Base-by-base conservation (phyloP, 169 alveolate genomes). In the Eimeria sp. region DNA sequence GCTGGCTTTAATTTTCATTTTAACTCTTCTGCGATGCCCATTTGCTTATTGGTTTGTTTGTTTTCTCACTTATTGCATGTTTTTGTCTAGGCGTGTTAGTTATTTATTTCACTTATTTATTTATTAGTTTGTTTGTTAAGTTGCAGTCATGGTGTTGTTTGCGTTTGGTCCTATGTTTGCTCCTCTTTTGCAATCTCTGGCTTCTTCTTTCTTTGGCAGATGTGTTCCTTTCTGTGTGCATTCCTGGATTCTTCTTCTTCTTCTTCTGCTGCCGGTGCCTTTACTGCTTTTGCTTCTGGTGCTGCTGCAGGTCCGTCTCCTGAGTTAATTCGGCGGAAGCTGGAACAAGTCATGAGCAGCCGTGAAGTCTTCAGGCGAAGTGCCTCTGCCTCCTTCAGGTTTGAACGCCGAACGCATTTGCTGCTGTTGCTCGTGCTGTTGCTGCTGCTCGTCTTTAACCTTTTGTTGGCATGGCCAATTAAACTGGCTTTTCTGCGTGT, bases 381-480 rank as follows among this genome's bases (percentile, higher is more conserved):
- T 49, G 95, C 95, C 65, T 3, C 78, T 16, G 95, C 95, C 51
- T 90, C 95, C 27, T 90, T 90, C 80, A 22, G 45, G 95, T 90
- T 18, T 11, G 87, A 5, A 34, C 40, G 40, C 40, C 40, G 40
- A 30, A 43, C 40, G 47, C 40, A 47, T 54, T 54, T 54, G 61
- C 61, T 54, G 61, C 61, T 54, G 61, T 14, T 54, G 61, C 16
- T 54, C 16, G 16, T 34, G 40, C 40, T 34, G 40, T 34, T 34
- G 40, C 40, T 34, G 40, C 40, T 34, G 40, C 40, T 34, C 40
- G 0, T 34, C 40, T 34, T 34, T 34, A 0, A 34, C 40, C 40
- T 0, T 34, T 2, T 34, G 40, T 34, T 2, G 40, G 40, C 40
- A 0, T 34, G n/a, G n/a, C n/a, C n/a, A n/a, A 34, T 34, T 34